A percentile compares a stretch with the other conserved stretches of the same genome.
These are phyloP conservation scores for Neurospora sp. DNA, from an alignment of 495 filamentous ascomycete genomes.

Conservation along the genomic window DNA sequence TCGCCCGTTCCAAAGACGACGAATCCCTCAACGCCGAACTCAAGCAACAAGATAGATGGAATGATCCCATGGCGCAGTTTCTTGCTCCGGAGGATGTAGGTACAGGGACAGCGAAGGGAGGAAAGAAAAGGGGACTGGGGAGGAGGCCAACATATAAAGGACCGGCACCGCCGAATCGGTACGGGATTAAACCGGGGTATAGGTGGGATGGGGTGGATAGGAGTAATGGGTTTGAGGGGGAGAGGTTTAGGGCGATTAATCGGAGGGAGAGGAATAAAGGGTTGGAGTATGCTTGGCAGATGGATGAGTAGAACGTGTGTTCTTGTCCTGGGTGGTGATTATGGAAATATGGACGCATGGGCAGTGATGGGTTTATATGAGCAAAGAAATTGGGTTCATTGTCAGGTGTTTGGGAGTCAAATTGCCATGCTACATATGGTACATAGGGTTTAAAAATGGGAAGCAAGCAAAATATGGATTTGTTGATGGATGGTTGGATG, in stretches of 20 bases:
- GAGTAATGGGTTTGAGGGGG: slow-evolving; percentile 86
- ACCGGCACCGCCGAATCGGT: slow-evolving; percentile 76
- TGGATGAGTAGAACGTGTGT: slow-evolving; percentile 63
- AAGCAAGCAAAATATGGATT: no score
- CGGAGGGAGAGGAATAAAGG: slow-evolving; percentile 58
- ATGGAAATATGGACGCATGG: no score
- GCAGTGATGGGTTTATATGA: no score
- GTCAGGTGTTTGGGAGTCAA: no score
- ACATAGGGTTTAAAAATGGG: no score
- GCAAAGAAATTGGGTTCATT: no score
- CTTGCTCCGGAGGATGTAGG: slow-evolving; percentile 33
- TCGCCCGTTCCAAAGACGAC: slow-evolving; percentile 76
- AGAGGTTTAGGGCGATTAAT: slow-evolving; percentile 85
- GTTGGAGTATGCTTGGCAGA: slow-evolving; percentile 90
- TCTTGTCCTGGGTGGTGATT: no score
- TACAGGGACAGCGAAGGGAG: background rate
- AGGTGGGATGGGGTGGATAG: slow-evolving; percentile 97
- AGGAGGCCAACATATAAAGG: slow-evolving; percentile 75
- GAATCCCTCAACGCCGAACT: slow-evolving; percentile 74
- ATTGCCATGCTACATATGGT: no score
- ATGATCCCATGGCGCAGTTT: slow-evolving; percentile 85
- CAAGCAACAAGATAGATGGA: slow-evolving; percentile 67
- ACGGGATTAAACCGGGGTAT: slow-evolving; percentile 86
- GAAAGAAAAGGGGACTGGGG: background rate
- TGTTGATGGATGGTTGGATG: no score